Conservation (phyloP, 2,329 filamentous ascomycete genomes). For the Scortechinia acanthostroma region DNA sequence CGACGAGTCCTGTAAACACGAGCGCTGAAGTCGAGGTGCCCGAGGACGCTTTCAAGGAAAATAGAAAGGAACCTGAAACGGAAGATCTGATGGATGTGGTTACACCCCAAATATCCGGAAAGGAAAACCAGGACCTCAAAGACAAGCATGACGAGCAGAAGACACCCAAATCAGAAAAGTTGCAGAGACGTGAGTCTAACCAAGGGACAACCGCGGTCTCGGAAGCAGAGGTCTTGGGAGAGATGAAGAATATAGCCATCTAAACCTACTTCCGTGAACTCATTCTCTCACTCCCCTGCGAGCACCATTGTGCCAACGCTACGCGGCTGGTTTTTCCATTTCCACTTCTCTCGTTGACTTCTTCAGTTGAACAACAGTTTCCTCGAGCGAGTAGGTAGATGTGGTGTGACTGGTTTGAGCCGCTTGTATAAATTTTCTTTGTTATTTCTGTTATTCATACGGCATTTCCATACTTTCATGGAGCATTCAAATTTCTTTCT, state of each 20-base stretch:
- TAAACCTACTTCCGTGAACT: conserved; percentile 11
- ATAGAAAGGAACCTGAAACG: conserved; percentile 6
- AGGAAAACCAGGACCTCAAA: conserved; percentile 16
- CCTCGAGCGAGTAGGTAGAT: too few species aligned
- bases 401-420: too few species aligned
- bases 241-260: conserved; percentile 37
- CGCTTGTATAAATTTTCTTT: too few species aligned
- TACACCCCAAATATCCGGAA: conserved; percentile 4
- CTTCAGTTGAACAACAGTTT: too few species aligned
- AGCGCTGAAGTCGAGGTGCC: conserved; percentile 6
- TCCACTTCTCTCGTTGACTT: too few species aligned
- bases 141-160: conserved; percentile 17
- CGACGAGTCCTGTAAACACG: conserved; percentile 20
- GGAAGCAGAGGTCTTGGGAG: conserved; percentile 27
- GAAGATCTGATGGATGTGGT: conserved; percentile 8
- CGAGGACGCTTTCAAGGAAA: conserved; percentile 6
- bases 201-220: conserved; percentile 15
- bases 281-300: background rate
- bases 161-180: background rate
- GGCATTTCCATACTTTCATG: too few species aligned
- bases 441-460: too few species aligned
- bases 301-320: too few species aligned
- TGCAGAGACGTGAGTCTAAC: conserved; percentile 6
- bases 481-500: too few species aligned
- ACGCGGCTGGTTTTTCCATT: too few species aligned